Conservation (phyloP, 805 yeast genomes). For the Sporopachydermia lactativora region DNA sequence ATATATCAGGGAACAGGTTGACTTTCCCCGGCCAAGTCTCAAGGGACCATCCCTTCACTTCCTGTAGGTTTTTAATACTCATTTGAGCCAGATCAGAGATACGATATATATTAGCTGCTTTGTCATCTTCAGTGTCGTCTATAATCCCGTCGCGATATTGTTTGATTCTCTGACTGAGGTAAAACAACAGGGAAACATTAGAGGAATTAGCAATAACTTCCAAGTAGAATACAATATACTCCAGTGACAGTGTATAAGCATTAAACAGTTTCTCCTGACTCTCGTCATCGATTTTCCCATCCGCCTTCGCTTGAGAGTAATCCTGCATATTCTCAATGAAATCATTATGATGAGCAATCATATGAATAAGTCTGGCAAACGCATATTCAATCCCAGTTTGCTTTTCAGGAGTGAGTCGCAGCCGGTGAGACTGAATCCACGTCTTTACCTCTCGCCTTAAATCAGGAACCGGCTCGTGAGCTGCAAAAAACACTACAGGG, state of each 20-base stretch:
- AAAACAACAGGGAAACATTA: conserved; percentile 60
- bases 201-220: conserved; percentile 46
- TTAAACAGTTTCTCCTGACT: conserved; percentile 18
- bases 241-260: conserved; percentile 40
- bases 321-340: conserved; percentile 28
- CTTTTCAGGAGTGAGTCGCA: conserved; percentile 17
- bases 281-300: conserved; percentile 8
- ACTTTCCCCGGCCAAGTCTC: conserved; percentile 75
- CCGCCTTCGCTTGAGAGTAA: conserved; percentile 11
- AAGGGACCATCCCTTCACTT: conserved; percentile 46
- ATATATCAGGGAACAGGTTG: conserved; percentile 56
- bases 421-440: conserved; percentile 52
- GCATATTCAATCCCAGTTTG: conserved; percentile 49
- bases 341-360: conserved; percentile 64
- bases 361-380: conserved; percentile 52
- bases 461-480: conserved; percentile 52
- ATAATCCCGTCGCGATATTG: conserved; percentile 52
- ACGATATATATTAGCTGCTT: conserved; percentile 34
- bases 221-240: conserved; percentile 46
- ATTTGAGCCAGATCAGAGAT: conserved; percentile 65
- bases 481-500: conserved; percentile 56
- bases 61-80: conserved; percentile 39
- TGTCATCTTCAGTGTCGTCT: conserved; percentile 20
- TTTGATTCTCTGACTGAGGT: conserved; percentile 64
- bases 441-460: conserved; percentile 39